Evolutionary conservation across 2,329 filamentous ascomycete species (phyloP), one percentile per base, ranked within the genome.

Genomic region (Diaporthe eres): DNA sequence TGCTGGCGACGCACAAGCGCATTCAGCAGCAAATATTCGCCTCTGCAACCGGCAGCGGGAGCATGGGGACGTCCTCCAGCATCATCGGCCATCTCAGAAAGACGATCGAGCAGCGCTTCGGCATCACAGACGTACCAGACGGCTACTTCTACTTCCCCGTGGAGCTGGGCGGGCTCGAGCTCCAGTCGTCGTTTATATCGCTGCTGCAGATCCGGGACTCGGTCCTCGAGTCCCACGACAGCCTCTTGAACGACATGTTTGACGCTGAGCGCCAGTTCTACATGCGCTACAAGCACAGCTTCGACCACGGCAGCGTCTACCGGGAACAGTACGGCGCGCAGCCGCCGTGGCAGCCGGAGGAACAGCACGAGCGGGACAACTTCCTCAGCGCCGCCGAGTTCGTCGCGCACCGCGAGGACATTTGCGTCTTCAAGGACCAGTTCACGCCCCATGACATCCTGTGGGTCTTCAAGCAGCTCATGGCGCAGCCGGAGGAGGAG

Each of bases 71-170:
- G 7, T 75, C 81, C 2, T 82, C 79, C 3, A 89, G 87, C 42
- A 88, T 92, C 2, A 88, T 88, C 0, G 86, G 88, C n/a, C 87
- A 91, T 77, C 85, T 93, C 2, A 89, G 90, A 70, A 82, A 84
- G 19, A 84, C 85, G 9, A 88, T 93, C 15, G 79, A 83, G 6
- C 80, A 87, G 12, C 88, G 89, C 0, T 93, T 93, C 77, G 82
- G 83, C 3, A 83, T 87, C 42, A 76, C 77, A 1, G 77, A 87
- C 34, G 80, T 89, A 17, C 85, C 86, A 4, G 85, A 87, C 74
- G 85, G 86, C 8, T 88, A 85, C 71, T 83, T 88, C 61, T 87
- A 86, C 77, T 87, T 87, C 77, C 87, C 87, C 0, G 79, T 85
- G 61, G 82, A 85, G 58, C 81, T 88, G 12, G 87, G 87, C 17